Conservation (phyloP, 331 rosid species). For the Quercus tomentella region DNA sequence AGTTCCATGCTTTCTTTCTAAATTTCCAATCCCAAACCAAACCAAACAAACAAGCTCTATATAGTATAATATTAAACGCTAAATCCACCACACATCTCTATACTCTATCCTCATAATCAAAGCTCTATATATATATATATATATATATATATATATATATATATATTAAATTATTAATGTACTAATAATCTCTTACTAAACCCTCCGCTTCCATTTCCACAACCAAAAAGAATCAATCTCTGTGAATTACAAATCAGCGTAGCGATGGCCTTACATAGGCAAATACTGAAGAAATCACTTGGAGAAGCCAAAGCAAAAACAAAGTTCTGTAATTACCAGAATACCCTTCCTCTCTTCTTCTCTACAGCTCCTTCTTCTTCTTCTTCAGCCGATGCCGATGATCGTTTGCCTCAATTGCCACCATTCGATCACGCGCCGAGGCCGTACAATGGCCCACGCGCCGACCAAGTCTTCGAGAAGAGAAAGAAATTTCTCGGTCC, state of each 20-base stretch:
- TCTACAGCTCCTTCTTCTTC: slow-evolving; percentile 21
- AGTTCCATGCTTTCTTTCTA: too few species aligned
- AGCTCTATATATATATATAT: too few species aligned
- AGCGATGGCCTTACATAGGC: slow-evolving; percentile 47
- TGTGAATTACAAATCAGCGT: neutral
- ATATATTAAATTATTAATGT: too few species aligned
- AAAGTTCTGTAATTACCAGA: neutral
- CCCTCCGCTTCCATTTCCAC: too few species aligned
- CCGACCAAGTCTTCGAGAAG: slow-evolving; percentile 68
- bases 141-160: too few species aligned
- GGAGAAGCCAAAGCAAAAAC: slow-evolving; percentile 9
- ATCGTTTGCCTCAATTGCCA: slow-evolving; percentile 44
- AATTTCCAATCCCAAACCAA: too few species aligned
- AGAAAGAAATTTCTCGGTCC: slow-evolving; percentile 82
- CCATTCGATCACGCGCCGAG: slow-evolving; percentile 64
- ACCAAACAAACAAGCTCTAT: too few species aligned
- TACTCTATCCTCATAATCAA: too few species aligned
- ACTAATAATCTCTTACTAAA: too few species aligned
- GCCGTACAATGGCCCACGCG: slow-evolving; percentile 63
- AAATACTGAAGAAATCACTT: slow-evolving; percentile 39
- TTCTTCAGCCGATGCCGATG: slow-evolving; percentile 1
- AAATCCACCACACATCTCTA: too few species aligned
- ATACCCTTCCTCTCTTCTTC: slow-evolving; percentile 12
- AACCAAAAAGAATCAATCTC: neutral
- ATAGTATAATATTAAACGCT: too few species aligned